Evolutionary conservation across 129 eudicot genomes (phyloP).

Genomic region (Oenanthe sinensis): DNA sequence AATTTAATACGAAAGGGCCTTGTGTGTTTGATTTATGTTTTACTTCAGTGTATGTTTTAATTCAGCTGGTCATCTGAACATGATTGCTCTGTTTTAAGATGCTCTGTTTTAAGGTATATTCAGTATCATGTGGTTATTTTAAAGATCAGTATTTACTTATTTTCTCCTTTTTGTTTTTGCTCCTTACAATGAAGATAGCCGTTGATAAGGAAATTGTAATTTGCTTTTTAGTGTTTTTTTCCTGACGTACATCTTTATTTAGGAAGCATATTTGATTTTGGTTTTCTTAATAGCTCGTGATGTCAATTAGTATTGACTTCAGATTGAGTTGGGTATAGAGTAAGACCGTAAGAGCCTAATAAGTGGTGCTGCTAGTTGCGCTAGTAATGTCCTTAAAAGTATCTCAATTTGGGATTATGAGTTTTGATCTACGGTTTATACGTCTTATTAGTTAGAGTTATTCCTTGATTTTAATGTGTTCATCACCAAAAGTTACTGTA

Average conservation of each 20-base stretch:
- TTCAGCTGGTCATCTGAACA: not conserved
- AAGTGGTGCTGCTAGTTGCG: not conserved
- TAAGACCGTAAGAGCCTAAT: not conserved
- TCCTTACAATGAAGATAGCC: not conserved
- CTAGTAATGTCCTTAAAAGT: not conserved
- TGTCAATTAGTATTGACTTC: not conserved
- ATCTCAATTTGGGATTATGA: not conserved
- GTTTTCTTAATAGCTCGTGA: not conserved
- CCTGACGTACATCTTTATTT: not conserved
- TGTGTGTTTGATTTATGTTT: not conserved
- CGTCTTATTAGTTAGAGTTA: not conserved
- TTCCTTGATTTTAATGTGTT: not conserved
- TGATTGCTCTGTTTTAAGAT: not conserved
- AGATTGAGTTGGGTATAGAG: not conserved
- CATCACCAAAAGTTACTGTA: not conserved
- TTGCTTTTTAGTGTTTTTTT: not conserved
- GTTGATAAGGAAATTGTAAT: not conserved
- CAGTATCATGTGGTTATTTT: not conserved
- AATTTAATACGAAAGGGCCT: not conserved
- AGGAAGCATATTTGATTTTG: not conserved
- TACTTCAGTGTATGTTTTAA: conserved; percentile 1
- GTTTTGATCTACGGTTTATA: not conserved
- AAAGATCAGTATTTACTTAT: not conserved
- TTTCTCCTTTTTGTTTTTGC: not conserved
- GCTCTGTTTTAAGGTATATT: not conserved